A percentile compares a stretch with the other conserved stretches of the same genome.
Evolutionary conservation across 1,139 yeast genomes (phyloP).

Genomic region (Candida pseudocylindracea): DNA sequence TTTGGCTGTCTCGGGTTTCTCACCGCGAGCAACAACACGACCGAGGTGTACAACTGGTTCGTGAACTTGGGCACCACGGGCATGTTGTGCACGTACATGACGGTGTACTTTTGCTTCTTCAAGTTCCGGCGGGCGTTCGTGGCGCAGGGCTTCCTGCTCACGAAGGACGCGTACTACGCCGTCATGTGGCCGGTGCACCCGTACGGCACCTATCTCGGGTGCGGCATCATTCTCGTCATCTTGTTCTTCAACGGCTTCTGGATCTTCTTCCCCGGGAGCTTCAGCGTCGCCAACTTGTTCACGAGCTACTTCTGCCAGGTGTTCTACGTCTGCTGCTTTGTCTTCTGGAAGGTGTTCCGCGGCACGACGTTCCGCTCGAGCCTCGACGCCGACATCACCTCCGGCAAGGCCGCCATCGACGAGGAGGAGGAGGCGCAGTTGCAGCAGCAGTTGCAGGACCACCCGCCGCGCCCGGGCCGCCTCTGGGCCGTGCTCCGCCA

Average conservation of each 20-base stretch:
- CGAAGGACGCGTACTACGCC: too few relatives aligned
- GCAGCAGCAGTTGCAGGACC: too few relatives aligned
- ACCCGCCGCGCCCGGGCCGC: too few relatives aligned
- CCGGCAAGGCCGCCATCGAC: conserved; percentile 15
- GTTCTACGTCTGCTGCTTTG: conserved; percentile 8
- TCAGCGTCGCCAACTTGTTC: conserved; percentile 13
- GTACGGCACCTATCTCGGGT: too few relatives aligned
- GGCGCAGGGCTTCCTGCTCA: conserved; percentile 2
- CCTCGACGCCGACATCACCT: conserved; percentile 13
- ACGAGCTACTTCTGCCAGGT: conserved; percentile 20
- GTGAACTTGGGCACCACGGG: conserved; percentile 4
- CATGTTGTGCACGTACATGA: conserved; percentile 4
- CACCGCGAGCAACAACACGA: conserved; percentile 4
- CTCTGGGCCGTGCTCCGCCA: too few relatives aligned
- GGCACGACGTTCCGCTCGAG: conserved; percentile 12
- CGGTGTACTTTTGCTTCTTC: conserved; percentile 4
- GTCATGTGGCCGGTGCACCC: too few relatives aligned
- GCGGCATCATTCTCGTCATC: conserved; percentile 7
- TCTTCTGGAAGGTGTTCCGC: conserved; percentile 14
- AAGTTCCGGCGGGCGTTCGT: conserved; percentile 4
- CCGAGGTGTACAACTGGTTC: conserved; percentile 5
- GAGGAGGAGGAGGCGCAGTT: conserved; percentile 6
- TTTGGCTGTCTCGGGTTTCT: conserved; percentile 2
- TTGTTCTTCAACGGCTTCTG: conserved; percentile 18
- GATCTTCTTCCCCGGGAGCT: conserved; percentile 19